A percentile compares a stretch with the other conserved stretches of the same genome.
Conservation (phyloP, 2,329 filamentous ascomycete species). For the Grosmannia clavigera region DNA sequence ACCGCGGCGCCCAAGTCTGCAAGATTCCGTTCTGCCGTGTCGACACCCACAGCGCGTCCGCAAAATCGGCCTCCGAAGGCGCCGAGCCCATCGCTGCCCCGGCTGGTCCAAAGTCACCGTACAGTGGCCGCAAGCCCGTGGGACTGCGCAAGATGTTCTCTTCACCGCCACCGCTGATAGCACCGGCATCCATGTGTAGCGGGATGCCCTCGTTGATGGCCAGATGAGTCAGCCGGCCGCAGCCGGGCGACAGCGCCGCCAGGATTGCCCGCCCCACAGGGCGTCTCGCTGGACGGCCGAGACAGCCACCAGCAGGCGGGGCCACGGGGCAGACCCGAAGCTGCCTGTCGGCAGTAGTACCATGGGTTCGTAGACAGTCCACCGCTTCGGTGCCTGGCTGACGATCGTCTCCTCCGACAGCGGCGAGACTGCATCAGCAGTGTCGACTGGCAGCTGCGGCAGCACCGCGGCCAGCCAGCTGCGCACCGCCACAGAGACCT, state of each 20-base stretch:
- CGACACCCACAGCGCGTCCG: conserved; percentile 62
- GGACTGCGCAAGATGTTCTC: conserved; percentile 68
- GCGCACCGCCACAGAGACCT: conserved; percentile 23
- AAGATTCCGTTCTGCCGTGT: conserved; percentile 66
- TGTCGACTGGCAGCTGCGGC: background rate
- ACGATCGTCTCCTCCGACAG: conserved; percentile 9
- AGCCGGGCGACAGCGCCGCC: conserved; percentile 26
- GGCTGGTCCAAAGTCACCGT: conserved; percentile 59
- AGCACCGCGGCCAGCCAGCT: conserved; percentile 19
- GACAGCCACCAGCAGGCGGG: conserved; percentile 19
- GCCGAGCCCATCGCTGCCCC: conserved; percentile 8
- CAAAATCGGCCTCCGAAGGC: conserved; percentile 41
- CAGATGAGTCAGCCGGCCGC: conserved; percentile 37
- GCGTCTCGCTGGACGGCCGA: conserved; percentile 14
- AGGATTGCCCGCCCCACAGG: conserved; percentile 52
- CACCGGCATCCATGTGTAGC: conserved; percentile 18
- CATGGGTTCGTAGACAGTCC: conserved; percentile 49
- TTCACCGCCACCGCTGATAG: background rate
- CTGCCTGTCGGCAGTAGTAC: conserved; percentile 46
- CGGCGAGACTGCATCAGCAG: background rate
- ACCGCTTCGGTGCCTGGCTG: conserved; percentile 39
- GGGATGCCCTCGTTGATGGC: conserved; percentile 53
- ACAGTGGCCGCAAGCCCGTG: conserved; percentile 52
- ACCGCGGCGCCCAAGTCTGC: conserved; percentile 78
- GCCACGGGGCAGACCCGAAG: conserved; percentile 33